Percentiles rank a stretch among this genome's conserved stretches.
These are phyloP conservation scores for Floccularia luteovirens DNA, from an alignment of 768 basidiomycete species.

Conservation along the genomic window DNA sequence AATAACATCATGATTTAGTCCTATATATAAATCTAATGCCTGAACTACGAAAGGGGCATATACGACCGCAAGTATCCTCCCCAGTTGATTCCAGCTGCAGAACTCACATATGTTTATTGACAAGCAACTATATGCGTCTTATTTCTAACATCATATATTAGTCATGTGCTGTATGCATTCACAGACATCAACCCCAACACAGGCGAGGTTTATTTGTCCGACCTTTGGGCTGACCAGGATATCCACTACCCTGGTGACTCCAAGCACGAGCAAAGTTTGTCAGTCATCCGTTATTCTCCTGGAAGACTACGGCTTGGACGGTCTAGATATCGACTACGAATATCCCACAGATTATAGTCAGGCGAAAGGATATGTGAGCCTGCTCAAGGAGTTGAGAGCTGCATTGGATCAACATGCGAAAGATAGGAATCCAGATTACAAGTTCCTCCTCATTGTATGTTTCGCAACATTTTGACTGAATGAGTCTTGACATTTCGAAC, in stretches of 20 bases:
- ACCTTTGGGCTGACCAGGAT: conserved; percentile 93
- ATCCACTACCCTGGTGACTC: conserved; percentile 94
- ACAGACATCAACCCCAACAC: conserved; percentile 81
- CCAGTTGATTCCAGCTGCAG: conserved; percentile 68
- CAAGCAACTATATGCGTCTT: conserved; percentile 5
- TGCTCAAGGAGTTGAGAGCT: conserved; percentile 67
- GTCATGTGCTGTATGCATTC: conserved; percentile 90
- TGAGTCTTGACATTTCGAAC: conserved; percentile 2
- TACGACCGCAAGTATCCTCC: conserved; percentile 93
- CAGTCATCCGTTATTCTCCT: conserved; percentile 65
- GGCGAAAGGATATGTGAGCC: conserved; percentile 76
- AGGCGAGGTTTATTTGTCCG: conserved; percentile 85
- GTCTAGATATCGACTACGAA: conserved; percentile 90
- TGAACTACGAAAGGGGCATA: conserved; percentile 68
- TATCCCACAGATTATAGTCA: conserved; percentile 77
- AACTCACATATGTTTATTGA: conserved; percentile 65
- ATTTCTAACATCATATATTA: conserved; percentile 16
- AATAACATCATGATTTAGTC: conserved; percentile 1
- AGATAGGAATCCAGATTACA: conserved; percentile 47
- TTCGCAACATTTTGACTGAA: background rate
- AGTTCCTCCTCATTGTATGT: conserved; percentile 70
- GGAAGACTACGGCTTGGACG: conserved; percentile 91
- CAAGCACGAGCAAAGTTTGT: conserved; percentile 89
- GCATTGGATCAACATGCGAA: conserved; percentile 70
- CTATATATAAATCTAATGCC: background rate